Percentiles rank a stretch among this genome's conserved stretches.
These are phyloP conservation scores for Cucurbita argyrosperma DNA, from an alignment of 306 rosid genomes.

Conservation along the genomic window DNA sequence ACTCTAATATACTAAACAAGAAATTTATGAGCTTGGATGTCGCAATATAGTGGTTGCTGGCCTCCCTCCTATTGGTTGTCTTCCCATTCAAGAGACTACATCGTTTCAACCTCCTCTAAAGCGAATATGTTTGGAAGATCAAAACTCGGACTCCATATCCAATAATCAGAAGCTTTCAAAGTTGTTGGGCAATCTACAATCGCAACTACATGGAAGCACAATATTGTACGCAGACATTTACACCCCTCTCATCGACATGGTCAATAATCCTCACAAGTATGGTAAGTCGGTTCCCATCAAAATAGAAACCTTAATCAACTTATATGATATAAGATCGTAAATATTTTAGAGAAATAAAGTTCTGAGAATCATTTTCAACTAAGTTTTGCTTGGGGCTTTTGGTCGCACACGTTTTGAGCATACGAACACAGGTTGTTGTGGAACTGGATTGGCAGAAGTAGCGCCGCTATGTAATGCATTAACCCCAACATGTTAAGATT, in stretches of 20 bases:
- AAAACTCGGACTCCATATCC: constrained; percentile 29
- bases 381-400: neutral
- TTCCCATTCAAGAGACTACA: constrained; percentile 51
- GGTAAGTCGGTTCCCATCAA: constrained; percentile 15
- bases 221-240: constrained; percentile 24
- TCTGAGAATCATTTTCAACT: neutral
- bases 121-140: constrained; percentile 29
- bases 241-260: constrained; percentile 22
- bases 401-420: neutral
- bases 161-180: constrained; percentile 38
- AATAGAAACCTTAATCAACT: neutral
- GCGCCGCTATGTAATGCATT: constrained; percentile 24
- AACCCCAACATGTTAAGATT: constrained; percentile 19
- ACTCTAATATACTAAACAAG: neutral
- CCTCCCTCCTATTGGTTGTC: constrained; percentile 12
- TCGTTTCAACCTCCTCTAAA: neutral
- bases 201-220: constrained; percentile 31
- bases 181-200: constrained; percentile 1
- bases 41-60: neutral
- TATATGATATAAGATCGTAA: neutral
- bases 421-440: neutral
- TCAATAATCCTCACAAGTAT: constrained; percentile 36
- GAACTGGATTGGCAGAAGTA: constrained; percentile 16
- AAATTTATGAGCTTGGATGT: constrained; percentile 1
- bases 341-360: neutral